Base-by-base conservation (phyloP, 2,329 filamentous ascomycete species). In the Berkeleyomyces rouxiae region DNA sequence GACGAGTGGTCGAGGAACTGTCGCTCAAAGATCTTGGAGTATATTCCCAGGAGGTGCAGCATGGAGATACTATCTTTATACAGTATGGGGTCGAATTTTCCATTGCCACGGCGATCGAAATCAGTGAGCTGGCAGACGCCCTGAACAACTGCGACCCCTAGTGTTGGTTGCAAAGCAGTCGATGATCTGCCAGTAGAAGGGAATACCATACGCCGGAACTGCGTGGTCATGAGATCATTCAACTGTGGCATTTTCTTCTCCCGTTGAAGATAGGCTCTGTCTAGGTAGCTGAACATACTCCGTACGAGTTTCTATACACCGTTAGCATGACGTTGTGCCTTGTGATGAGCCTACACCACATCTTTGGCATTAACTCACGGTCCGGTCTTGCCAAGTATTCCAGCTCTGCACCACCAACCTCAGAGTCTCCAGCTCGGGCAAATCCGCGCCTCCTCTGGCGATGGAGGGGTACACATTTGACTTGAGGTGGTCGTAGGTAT, bases 271-370 rank as follows among this genome's bases (percentile, higher is more conserved):
- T 90, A 96, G 1, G 90, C 88, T 66, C 93, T 85, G 71, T 99
- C 92, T 67, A 99, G 80, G 70, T 91, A 99, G 75, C 90, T 95
- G 74, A 96, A 97, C 46, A 95, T 87, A 66, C 88, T 92, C 58
- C 90, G 83, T 61, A 99, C 82, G 11, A 85, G 84, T 67, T 84
- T 81, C 84, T 90, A 43, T 51, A 37, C 42, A 16, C 2, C 4
- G 39, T 23, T 23, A 23, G 23, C 23, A 23, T 23, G 23, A 23
- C 23, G 23, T 2, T 23, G 23, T 23, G 23, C 23, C 23, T 23
- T 23, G 23, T 23, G 23, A 23, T 23, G 23, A 23, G 23, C 23
- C 23, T 23, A 23, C 23, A 23, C 40, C 68, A 61, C 55, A 13
- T 58, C 1, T 13, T 53, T n/a, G 7, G n/a, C 9, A 42, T 43